phyloP scores from a whole-genome alignment of 1,284 basidiomycete genomes.

The Papiliotrema laurentii region DNA sequence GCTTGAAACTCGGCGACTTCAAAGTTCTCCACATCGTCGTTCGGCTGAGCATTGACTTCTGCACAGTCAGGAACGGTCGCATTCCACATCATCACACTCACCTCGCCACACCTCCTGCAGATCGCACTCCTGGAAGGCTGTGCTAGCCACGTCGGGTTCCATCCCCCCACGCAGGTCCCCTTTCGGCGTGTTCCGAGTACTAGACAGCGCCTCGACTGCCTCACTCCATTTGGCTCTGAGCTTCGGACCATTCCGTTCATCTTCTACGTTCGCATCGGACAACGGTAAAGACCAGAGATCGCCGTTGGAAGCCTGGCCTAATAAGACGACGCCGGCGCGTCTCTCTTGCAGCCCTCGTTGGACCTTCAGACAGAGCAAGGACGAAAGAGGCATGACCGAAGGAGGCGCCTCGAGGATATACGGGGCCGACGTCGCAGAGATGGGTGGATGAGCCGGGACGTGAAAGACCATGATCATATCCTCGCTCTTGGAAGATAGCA shows the following conservation, averaged over 20 bases:
- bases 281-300: too few relatives aligned
- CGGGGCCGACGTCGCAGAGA: too few relatives aligned
- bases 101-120: slow-evolving; percentile 33
- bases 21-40: slow-evolving; percentile 6
- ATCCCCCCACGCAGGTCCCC: not conserved
- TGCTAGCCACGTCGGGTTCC: slow-evolving; percentile 1
- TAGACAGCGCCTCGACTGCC: too few relatives aligned
- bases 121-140: slow-evolving; percentile 13
- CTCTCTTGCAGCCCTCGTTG: too few relatives aligned
- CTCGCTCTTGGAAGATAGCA: slow-evolving; percentile 19
- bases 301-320: too few relatives aligned
- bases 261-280: too few relatives aligned
- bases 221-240: too few relatives aligned
- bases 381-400: slow-evolving; percentile 16
- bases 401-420: too few relatives aligned
- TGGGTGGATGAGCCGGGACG: slow-evolving; percentile 7
- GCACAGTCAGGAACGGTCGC: not conserved
- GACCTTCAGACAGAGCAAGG: slow-evolving; percentile 1
- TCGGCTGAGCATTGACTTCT: slow-evolving; percentile 20
- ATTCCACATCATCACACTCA: slow-evolving; percentile 11
- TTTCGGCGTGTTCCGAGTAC: too few relatives aligned
- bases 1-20: slow-evolving; percentile 9
- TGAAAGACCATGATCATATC: slow-evolving; percentile 15
- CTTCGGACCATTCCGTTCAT: too few relatives aligned
- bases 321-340: too few relatives aligned